These are phyloP conservation scores for Fusarium caatingaense DNA, from an alignment of 2,329 filamentous ascomycete species.

Conservation along the genomic window DNA sequence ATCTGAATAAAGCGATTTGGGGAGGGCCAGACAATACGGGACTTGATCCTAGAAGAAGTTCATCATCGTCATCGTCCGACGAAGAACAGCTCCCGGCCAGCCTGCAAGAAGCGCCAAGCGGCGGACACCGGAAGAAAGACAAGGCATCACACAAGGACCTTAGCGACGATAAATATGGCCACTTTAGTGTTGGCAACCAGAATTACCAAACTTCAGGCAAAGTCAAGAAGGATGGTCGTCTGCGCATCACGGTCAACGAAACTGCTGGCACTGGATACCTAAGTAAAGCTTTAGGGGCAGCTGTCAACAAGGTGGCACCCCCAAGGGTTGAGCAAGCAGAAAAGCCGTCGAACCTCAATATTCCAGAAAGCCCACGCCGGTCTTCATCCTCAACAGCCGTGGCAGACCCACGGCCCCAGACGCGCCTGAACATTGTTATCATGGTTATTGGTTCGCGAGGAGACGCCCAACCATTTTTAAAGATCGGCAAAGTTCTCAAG, in stretches of 20 bases:
- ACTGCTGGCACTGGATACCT: conserved; percentile 76
- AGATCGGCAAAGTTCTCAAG: conserved; percentile 77
- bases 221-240: conserved; percentile 75
- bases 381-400: conserved; percentile 51
- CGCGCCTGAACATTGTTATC: conserved; percentile 79
- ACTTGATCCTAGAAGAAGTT: conserved; percentile 26
- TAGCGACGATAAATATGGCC: conserved; percentile 42
- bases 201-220: conserved; percentile 73
- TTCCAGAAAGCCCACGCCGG: conserved; percentile 28
- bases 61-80: conserved; percentile 21
- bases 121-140: conserved; percentile 5
- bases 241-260: conserved; percentile 79
- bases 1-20: conserved; percentile 40
- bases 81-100: conserved; percentile 5
- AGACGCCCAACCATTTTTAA: conserved; percentile 84
- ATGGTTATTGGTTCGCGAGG: conserved; percentile 86
- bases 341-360: conserved; percentile 18
- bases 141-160: conserved; percentile 21
- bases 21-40: conserved; percentile 9
- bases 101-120: background rate
- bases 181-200: conserved; percentile 71
- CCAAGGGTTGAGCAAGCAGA: conserved; percentile 7
- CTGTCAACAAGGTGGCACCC: conserved; percentile 58
- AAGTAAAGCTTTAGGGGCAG: conserved; percentile 76
- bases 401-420: conserved; percentile 50